phyloP scores from a whole-genome alignment of 2,329 filamentous ascomycete genomes.

The Beauveria rudraprayagi region DNA sequence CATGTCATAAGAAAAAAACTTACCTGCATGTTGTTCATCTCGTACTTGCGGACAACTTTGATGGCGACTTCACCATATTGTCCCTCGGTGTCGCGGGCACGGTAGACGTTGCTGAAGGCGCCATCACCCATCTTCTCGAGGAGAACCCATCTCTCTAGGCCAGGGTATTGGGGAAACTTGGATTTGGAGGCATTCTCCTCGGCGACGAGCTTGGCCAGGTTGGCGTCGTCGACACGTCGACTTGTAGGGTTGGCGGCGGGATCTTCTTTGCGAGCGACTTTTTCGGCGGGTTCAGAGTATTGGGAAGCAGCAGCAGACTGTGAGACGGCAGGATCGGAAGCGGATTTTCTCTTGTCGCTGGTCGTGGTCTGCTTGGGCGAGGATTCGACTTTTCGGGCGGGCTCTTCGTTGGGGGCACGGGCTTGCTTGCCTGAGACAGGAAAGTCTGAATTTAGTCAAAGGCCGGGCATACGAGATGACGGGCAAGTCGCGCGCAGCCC shows the following conservation, averaged over 20 bases:
- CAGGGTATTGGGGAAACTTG: slow-evolving; percentile 63
- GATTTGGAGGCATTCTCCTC: slow-evolving; percentile 82
- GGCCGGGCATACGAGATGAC: neutral
- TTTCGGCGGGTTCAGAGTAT: slow-evolving; percentile 54
- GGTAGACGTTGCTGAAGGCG: slow-evolving; percentile 97
- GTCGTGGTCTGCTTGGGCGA: slow-evolving; percentile 44
- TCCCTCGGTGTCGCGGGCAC: slow-evolving; percentile 67
- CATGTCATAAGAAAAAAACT: slow-evolving; percentile 35
- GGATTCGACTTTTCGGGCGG: slow-evolving; percentile 44
- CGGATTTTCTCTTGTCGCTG: slow-evolving; percentile 45
- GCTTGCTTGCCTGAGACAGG: slow-evolving; percentile 69
- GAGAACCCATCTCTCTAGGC: slow-evolving; percentile 60
- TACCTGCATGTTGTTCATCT: slow-evolving; percentile 99
- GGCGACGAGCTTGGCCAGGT: slow-evolving; percentile 77
- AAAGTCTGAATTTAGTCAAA: slow-evolving; percentile 3
- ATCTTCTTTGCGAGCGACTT: slow-evolving; percentile 25
- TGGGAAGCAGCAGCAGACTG: slow-evolving; percentile 58
- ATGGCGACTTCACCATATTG: slow-evolving; percentile 79
- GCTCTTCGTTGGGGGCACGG: slow-evolving; percentile 48
- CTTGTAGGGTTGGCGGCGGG: slow-evolving; percentile 21
- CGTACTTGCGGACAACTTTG: slow-evolving; percentile 97
- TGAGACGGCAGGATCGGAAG: slow-evolving; percentile 53
- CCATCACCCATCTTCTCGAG: slow-evolving; percentile 95
- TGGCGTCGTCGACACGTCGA: slow-evolving; percentile 49
- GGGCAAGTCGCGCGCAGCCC: neutral